phyloP scores from a whole-genome alignment of 2,329 filamentous ascomycete genomes.

The Fusarium coffeatum region DNA sequence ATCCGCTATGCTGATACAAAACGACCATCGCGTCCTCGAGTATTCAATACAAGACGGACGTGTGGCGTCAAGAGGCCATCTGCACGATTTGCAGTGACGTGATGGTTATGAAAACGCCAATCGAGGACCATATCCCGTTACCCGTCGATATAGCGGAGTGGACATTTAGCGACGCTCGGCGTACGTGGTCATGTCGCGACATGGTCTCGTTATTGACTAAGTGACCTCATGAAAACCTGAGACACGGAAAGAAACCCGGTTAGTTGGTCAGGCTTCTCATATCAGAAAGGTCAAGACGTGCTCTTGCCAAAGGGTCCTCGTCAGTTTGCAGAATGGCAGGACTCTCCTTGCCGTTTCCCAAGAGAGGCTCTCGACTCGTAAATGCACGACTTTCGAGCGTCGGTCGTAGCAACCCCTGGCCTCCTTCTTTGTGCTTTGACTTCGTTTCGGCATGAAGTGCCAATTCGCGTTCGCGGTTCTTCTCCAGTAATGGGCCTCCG shows the following conservation, averaged over 20 bases:
- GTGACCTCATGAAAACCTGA: conserved; percentile 49
- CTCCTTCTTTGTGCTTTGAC: conserved; percentile 54
- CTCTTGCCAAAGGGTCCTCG: conserved; percentile 62
- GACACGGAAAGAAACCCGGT: conserved; percentile 30
- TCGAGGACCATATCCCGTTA: background rate
- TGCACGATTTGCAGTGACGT: background rate
- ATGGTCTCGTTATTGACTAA: conserved; percentile 41
- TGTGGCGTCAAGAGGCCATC: background rate
- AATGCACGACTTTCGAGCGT: conserved; percentile 69
- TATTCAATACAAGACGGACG: background rate
- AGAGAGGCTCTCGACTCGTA: conserved; percentile 73
- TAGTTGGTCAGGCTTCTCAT: conserved; percentile 55
- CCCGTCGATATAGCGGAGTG: background rate
- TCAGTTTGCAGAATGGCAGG: conserved; percentile 66
- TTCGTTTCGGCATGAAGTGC: conserved; percentile 63
- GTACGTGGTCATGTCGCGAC: background rate
- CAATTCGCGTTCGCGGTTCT: conserved; percentile 73
- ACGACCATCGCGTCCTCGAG: background rate
- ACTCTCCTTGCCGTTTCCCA: conserved; percentile 67
- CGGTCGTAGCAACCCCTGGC: conserved; percentile 54
- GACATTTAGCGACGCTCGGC: conserved; percentile 8
- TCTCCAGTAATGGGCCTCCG: conserved; percentile 83
- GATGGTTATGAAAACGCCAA: background rate
- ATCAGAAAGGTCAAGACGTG: conserved; percentile 58
- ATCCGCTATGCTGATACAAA: conserved; percentile 3